Conservation (phyloP, 306 rosid genomes). For the Amphicarpaea edgeworthii region DNA sequence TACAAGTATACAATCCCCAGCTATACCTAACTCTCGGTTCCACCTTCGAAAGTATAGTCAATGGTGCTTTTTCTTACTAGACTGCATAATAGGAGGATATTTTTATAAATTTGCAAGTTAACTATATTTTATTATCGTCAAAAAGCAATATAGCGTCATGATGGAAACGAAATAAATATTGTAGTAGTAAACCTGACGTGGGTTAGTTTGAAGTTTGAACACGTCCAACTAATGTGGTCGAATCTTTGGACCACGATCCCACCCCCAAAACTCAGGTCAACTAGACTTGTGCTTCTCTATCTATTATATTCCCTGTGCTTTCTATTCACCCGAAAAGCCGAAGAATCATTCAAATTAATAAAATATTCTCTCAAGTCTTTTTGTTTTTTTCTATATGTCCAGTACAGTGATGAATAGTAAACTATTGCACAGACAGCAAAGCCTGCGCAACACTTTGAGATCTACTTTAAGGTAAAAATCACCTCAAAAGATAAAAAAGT, state of each 20-base stretch:
- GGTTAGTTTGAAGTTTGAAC: slow-evolving; percentile 44
- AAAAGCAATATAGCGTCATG: neutral
- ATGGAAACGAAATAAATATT: slow-evolving; percentile 3
- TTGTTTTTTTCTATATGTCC: slow-evolving; percentile 21
- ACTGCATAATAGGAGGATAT: neutral
- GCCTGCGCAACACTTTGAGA: neutral
- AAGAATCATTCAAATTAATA: slow-evolving; percentile 37
- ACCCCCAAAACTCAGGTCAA: slow-evolving; percentile 40
- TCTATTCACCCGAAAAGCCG: neutral
- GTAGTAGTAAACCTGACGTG: slow-evolving; percentile 24
- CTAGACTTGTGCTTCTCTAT: neutral
- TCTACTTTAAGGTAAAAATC: neutral
- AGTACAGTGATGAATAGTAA: slow-evolving; percentile 10
- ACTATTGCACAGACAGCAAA: slow-evolving; percentile 1
- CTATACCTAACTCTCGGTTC: neutral
- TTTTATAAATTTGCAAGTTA: neutral
- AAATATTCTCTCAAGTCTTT: slow-evolving; percentile 2
- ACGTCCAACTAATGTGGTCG: slow-evolving; percentile 2
- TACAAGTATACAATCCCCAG: neutral
- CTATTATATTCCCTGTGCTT: slow-evolving; percentile 11
- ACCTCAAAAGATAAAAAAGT: neutral
- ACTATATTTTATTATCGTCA: neutral
- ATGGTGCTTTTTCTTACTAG: neutral
- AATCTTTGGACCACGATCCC: slow-evolving; percentile 15
- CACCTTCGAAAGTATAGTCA: slow-evolving; percentile 5